A percentile compares a stretch with the other conserved stretches of the same genome.
phyloP scores from a whole-genome alignment of 1,139 yeast genomes.

The Yamadazyma atmosphaerica region DNA sequence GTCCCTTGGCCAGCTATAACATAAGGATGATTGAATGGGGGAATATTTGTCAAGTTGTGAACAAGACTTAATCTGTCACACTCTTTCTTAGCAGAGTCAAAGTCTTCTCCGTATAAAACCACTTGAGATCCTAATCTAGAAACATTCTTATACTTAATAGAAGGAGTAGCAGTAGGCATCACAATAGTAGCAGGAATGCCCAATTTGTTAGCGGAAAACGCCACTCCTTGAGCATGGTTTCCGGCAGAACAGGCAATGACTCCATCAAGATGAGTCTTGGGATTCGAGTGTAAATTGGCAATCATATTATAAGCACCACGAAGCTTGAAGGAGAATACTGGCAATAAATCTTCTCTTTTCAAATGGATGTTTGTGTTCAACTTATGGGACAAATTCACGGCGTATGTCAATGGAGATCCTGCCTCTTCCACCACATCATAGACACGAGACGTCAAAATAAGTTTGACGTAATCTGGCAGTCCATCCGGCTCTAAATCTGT shows the following conservation, averaged over 20 bases:
- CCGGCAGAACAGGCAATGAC: conserved; percentile 99
- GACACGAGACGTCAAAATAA: conserved; percentile 87
- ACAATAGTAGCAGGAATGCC: conserved; percentile 94
- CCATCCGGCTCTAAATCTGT: conserved; percentile 59
- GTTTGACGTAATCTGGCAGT: conserved; percentile 89
- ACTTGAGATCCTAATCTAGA: conserved; percentile 92
- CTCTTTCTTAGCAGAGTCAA: conserved; percentile 89
- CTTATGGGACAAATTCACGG: conserved; percentile 72
- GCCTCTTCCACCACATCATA: conserved; percentile 81
- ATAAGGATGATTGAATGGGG: conserved; percentile 97
- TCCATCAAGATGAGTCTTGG: conserved; percentile 71
- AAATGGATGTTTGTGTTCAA: conserved; percentile 70
- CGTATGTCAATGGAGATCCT: conserved; percentile 83
- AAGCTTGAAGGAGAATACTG: conserved; percentile 92
- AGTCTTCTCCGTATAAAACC: conserved; percentile 89
- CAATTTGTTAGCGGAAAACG: conserved; percentile 80
- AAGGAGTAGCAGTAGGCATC: conserved; percentile 97
- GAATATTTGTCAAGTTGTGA: conserved; percentile 81
- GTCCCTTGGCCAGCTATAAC: conserved; percentile 99
- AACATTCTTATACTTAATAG: conserved; percentile 89
- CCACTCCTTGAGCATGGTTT: conserved; percentile 99
- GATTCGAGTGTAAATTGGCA: conserved; percentile 66
- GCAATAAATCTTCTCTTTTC: conserved; percentile 90
- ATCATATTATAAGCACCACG: conserved; percentile 98
- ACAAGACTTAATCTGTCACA: conserved; percentile 69